Evolutionary conservation across 208 protist species (phyloP), one percentile per base, ranked within the genome.

Genomic region (Leishmania major): DNA sequence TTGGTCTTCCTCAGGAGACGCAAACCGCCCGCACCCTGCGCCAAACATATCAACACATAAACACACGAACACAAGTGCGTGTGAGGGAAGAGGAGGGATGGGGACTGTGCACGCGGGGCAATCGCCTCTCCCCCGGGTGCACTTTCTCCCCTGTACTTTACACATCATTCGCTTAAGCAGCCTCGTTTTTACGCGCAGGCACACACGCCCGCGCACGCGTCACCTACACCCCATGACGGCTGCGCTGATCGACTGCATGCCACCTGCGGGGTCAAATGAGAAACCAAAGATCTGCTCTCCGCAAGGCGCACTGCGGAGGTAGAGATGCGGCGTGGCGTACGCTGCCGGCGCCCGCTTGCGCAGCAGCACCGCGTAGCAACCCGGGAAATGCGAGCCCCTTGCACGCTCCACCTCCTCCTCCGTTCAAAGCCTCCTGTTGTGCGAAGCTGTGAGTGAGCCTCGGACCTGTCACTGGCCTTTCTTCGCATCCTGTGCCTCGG

Each of bases 401-500:
- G 1, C 70, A 17, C 70, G 55, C 43, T 5, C 43, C 6, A 28
- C 31, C 4, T 1, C 70, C 69, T 17, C 69, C 31, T 51, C 35
- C 70, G 1, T 35, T 31, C 22, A 45, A 19, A 10, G n/a, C n/a
- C 8, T 37, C 31, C 25, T 74, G 49, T 74, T 55, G 45, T 74
- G 43, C 70, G 17, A 31, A 28, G 22, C 28, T 35, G 6, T 51
- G 17, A 74, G 7, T 17, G 22, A 74, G 45, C 5, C 8, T 3
- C 28, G 71, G 45, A 28, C 25, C 53, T 62, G 17, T 69, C 35
- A 66, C 55, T 75, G 70, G 0, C 19, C 40, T n/a, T 80, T 78
- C 45, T 84, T 84, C 10, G 43, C 67, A 47, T 77, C 49, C 31
- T 37, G 57, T 35, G 57, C 35, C 25, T 37, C 47, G 10, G 72